Evolutionary conservation across 495 filamentous ascomycete species (phyloP).

Genomic region (Hypoxylon crocopeplum): DNA sequence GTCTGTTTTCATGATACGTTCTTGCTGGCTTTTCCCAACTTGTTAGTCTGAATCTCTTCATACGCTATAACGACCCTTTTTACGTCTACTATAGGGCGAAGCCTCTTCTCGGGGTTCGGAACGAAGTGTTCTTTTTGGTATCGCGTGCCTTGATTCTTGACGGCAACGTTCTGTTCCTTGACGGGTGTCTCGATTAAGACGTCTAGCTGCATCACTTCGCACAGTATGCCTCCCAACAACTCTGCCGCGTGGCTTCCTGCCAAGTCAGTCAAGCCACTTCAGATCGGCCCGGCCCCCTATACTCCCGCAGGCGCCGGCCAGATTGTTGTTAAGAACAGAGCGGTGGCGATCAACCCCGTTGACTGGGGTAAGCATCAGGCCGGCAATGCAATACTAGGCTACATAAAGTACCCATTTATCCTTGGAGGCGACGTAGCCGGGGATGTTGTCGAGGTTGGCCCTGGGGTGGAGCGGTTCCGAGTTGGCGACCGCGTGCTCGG

Average conservation of each 20-base stretch:
- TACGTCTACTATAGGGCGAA: no score
- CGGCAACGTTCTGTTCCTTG: no score
- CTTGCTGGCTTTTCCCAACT: no score
- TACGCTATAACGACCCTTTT: no score
- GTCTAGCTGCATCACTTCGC: no score
- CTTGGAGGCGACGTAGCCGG: conserved; percentile 62
- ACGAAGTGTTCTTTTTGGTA: no score
- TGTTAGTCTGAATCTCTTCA: no score
- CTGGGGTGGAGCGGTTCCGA: conserved; percentile 49
- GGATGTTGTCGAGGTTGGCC: conserved; percentile 55
- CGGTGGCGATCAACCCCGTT: conserved; percentile 50
- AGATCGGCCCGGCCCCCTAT: conserved; percentile 17
- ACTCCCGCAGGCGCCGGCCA: conserved; percentile 23
- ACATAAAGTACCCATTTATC: conserved; percentile 53
- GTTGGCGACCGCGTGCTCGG: conserved; percentile 51
- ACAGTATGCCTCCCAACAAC: conserved; percentile 11
- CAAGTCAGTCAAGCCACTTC: conserved; percentile 11
- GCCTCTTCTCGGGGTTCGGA: no score
- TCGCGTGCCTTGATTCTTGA: no score
- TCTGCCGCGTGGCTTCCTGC: conserved; percentile 22
- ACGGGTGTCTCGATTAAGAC: no score
- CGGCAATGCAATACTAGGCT: conserved; percentile 20
- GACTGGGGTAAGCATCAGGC: conserved; percentile 50
- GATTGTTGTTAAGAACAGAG: conserved; percentile 36
- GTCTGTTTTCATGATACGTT: no score